Percentiles rank a stretch among this genome's conserved stretches.
Evolutionary conservation across 2,329 filamentous ascomycete genomes (phyloP).

Genomic region (Aspergillus viridinutans): DNA sequence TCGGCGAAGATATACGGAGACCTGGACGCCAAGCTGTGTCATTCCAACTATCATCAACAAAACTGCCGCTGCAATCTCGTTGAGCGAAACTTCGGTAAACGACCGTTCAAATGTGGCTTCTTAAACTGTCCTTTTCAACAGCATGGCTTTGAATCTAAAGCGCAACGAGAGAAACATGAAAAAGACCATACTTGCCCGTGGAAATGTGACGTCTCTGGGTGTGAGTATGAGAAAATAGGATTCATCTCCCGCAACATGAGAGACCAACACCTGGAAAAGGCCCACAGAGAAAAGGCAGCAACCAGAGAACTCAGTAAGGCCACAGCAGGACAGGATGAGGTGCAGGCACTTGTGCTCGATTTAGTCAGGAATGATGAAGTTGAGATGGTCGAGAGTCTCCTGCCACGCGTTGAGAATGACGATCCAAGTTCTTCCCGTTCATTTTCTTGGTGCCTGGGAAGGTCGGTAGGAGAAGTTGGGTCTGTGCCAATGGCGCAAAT

Average conservation of each 20-base stretch:
- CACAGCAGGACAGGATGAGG: no score
- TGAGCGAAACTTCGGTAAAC: background rate
- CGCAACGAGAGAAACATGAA: background rate
- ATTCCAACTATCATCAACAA: no score
- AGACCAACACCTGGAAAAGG: background rate
- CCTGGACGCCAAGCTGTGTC: background rate
- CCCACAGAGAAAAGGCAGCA: background rate
- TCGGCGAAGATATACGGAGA: background rate
- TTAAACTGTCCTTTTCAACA: conserved; percentile 1
- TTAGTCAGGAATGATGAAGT: background rate
- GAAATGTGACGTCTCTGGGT: conserved; percentile 1
- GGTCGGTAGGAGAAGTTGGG: no score
- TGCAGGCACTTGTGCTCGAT: background rate
- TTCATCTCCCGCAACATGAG: conserved; percentile 1
- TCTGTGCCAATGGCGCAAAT: no score
- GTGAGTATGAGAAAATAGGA: conserved; percentile 1
- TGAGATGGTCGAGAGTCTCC: no score
- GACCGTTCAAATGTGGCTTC: conserved; percentile 1
- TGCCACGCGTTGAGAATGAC: no score
- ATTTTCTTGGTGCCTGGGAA: no score
- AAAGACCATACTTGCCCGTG: background rate
- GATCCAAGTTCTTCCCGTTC: no score
- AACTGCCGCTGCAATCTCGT: background rate
- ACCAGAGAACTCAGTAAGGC: no score
- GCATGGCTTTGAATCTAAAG: background rate